These are phyloP conservation scores for Nemania bipapillata DNA, from an alignment of 2,329 filamentous ascomycete species.

Conservation along the genomic window DNA sequence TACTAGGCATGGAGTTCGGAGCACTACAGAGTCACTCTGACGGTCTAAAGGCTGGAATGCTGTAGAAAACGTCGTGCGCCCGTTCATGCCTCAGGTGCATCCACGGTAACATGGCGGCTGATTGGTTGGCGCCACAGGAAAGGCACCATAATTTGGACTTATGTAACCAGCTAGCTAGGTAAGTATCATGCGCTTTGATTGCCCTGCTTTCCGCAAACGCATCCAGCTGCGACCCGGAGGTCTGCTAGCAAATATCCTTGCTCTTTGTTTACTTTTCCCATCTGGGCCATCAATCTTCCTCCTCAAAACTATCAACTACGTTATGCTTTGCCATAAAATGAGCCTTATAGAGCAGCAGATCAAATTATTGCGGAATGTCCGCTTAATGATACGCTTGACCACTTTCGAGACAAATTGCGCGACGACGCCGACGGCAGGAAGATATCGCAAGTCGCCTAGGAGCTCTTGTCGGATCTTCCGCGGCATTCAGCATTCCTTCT, in stretches of 20 bases:
- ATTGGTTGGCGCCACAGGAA: background rate
- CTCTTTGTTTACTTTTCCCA: conserved; percentile 17
- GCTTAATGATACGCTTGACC: conserved; percentile 24
- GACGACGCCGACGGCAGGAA: no score
- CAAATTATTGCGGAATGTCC: conserved; percentile 21
- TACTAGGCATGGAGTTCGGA: background rate
- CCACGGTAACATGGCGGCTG: background rate
- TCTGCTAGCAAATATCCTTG: background rate
- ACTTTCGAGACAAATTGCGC: conserved; percentile 10
- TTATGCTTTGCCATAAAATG: conserved; percentile 4
- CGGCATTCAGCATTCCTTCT: no score
- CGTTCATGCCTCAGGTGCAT: background rate
- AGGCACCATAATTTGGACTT: background rate
- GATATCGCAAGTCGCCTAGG: no score
- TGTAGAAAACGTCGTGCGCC: background rate
- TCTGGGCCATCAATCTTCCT: conserved; percentile 10
- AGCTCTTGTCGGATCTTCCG: no score
- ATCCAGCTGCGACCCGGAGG: no score
- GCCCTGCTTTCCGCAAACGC: no score
- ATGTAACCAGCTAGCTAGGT: no score
- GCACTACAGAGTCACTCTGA: background rate
- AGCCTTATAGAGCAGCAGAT: conserved; percentile 15
- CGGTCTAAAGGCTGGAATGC: background rate
- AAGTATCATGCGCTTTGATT: no score
- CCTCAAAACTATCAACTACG: conserved; percentile 1